Evolutionary conservation across 805 yeast species (phyloP).

Genomic region (Wickerhamiella cacticola): DNA sequence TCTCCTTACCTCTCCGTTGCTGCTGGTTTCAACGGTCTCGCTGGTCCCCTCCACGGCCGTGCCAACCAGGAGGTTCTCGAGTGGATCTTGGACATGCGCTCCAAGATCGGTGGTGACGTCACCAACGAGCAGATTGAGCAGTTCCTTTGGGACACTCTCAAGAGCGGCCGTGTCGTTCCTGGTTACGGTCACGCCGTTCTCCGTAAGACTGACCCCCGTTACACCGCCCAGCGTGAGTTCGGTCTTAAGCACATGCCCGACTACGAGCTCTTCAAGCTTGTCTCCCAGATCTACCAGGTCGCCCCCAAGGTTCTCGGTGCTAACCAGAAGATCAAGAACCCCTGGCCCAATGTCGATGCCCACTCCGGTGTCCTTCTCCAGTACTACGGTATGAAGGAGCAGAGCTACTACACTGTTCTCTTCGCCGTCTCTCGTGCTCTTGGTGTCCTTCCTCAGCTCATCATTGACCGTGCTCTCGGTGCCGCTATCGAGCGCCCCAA

Average conservation of each 20-base stretch:
- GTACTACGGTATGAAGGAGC: slow-evolving; percentile 74
- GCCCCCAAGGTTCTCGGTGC: slow-evolving; percentile 70
- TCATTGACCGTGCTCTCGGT: slow-evolving; percentile 74
- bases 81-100: slow-evolving; percentile 59
- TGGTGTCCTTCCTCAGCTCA: slow-evolving; percentile 76
- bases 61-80: slow-evolving; percentile 80
- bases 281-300: slow-evolving; percentile 63
- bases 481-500: slow-evolving; percentile 80
- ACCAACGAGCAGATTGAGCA: slow-evolving; percentile 57
- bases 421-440: slow-evolving; percentile 81
- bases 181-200: slow-evolving; percentile 84
- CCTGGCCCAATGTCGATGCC: slow-evolving; percentile 87
- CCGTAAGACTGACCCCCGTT: slow-evolving; percentile 82
- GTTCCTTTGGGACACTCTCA: slow-evolving; percentile 67
- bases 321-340: slow-evolving; percentile 86
- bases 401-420: slow-evolving; percentile 71
- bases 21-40: slow-evolving; percentile 75
- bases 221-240: slow-evolving; percentile 74
- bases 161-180: slow-evolving; percentile 75
- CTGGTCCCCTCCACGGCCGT: slow-evolving; percentile 81
- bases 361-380: slow-evolving; percentile 77
- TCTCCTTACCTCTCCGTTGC: slow-evolving; percentile 69
- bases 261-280: slow-evolving; percentile 66
- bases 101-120: slow-evolving; percentile 54
- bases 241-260: slow-evolving; percentile 65